Conservation (phyloP, 495 filamentous ascomycete species). For the Tuber brumale region DNA sequence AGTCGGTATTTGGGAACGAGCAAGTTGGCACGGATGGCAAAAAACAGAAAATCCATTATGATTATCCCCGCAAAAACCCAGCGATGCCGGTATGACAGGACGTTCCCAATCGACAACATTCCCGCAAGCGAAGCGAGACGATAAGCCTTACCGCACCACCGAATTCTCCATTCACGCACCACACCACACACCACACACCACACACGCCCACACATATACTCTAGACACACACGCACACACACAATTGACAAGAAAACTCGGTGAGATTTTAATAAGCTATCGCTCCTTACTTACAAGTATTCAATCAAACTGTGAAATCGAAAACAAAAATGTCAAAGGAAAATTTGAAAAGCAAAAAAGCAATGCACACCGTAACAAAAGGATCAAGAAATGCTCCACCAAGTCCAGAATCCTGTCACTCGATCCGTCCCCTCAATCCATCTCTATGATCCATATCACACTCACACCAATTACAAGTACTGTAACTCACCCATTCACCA, state of each 20-base stretch:
- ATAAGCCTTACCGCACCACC: not conserved
- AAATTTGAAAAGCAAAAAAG: not conserved
- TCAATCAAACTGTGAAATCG: not conserved
- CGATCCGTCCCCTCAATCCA: not conserved
- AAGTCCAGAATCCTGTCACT: not conserved
- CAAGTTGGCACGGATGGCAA: not conserved
- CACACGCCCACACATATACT: not conserved
- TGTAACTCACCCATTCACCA: not conserved
- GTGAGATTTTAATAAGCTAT: not conserved
- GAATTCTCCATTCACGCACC: not conserved
- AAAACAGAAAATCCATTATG: not conserved
- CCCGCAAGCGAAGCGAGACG: slow-evolving; percentile 1
- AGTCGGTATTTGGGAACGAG: not conserved
- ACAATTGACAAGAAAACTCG: not conserved
- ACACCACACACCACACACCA: not conserved
- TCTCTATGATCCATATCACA: not conserved
- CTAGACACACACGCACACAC: not conserved
- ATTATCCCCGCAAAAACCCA: not conserved
- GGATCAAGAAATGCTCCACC: not conserved
- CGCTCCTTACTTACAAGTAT: not conserved
- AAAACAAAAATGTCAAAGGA: not conserved
- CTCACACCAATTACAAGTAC: not conserved
- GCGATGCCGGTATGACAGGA: not conserved
- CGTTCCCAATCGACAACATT: not conserved
- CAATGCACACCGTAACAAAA: not conserved